A percentile compares a stretch with the other conserved stretches of the same genome.
Evolutionary conservation across 805 yeast species (phyloP).

Genomic region (Saccharomycopsis selenospora): DNA sequence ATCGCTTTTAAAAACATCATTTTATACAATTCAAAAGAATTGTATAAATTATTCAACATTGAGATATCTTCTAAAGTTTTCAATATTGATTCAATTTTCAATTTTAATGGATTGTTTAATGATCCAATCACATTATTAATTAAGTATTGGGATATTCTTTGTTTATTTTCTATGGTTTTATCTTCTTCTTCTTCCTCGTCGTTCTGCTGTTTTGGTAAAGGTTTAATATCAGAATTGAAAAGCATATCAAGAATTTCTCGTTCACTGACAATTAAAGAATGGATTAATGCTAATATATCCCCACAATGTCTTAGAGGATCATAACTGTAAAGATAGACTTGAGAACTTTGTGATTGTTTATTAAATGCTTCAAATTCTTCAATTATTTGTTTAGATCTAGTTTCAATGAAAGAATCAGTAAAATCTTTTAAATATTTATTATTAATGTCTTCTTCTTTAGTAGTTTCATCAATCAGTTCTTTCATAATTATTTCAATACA

Average conservation of each 20-base stretch:
- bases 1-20: conserved; percentile 45
- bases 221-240: too few species aligned
- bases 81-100: conserved; percentile 61
- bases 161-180: conserved; percentile 20
- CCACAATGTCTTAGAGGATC: conserved; percentile 82
- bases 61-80: conserved; percentile 55
- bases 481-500: conserved; percentile 8
- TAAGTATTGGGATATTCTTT: conserved; percentile 22
- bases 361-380: conserved; percentile 46
- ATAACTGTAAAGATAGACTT: conserved; percentile 59
- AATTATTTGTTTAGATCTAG: conserved; percentile 55
- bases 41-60: conserved; percentile 50
- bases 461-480: conserved; percentile 6
- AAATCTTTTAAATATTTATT: conserved; percentile 46
- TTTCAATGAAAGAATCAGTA: conserved; percentile 53
- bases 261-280: conserved; percentile 81
- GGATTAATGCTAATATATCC: conserved; percentile 82
- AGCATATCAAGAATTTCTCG: conserved; percentile 63
- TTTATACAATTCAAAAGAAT: conserved; percentile 58
- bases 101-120: conserved; percentile 51
- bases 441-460: conserved; percentile 22
- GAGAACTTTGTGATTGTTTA: conserved; percentile 28
- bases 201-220: conserved; percentile 28
- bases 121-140: conserved; percentile 40
- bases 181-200: conserved; percentile 19